Evolutionary conservation across 306 rosid species (phyloP), one percentile per base, ranked within the genome.

Genomic region (Potentilla sterilis): DNA sequence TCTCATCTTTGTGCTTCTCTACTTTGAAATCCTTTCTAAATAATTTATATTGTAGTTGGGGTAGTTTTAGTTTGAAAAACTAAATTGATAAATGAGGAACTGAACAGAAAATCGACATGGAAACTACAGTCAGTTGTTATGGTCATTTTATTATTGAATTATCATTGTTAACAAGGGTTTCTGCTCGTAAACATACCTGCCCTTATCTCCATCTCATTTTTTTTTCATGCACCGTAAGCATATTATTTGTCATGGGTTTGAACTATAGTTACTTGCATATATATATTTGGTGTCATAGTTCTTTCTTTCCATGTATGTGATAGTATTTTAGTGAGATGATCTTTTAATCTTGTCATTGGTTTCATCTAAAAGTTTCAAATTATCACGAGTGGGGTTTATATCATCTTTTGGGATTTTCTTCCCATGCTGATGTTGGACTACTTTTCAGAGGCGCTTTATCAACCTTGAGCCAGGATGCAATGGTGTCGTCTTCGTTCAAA

Each of bases 381-480:
- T 8, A 16, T 38, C 28, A 22, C 1, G 18, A 55, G 21, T 37
- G 28, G 37, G 38, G 34, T 42, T n/a, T 59, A 67, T 57, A 18
- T 70, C 42, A 75, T 32, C 22, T 24, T 37, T 40, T 51, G 8
- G 65, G 42, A 73, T 72, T 22, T 63, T 42, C 71, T 79, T 46
- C 52, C 58, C 47, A 32, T 66, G 52, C 71, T 76, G 62, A 77
- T 75, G 28, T 73, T 55, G 41, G 63, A 58, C 48, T 82, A 70
- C 67, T 54, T 79, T 86, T 21, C 88, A 90, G 97, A 87, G 96
- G 79, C 85, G 85, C 69, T 90, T 95, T 84, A 54, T 85, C 82
- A 88, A 84, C 84, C 93, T 92, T 74, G 98, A 95, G 66, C 86
- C 96, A 11, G 97, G 97, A 38, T 95, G 98, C 75, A 90, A 92